Base-by-base conservation (phyloP, 495 filamentous ascomycete species). In the Rhizodiscina lignyota region DNA sequence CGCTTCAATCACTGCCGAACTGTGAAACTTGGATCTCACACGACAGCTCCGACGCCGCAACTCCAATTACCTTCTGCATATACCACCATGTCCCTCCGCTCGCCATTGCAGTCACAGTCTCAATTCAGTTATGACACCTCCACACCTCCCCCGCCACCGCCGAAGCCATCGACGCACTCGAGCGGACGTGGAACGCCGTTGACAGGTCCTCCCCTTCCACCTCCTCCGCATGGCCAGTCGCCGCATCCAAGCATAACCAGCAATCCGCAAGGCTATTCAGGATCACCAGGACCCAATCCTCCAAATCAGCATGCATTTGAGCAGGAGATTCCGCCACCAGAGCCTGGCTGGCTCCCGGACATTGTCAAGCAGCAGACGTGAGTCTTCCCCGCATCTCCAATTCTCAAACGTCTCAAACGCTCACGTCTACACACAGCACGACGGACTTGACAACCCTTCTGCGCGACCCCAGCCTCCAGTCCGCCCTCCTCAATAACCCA, bases 401-500 rank as follows among this genome's bases (percentile, higher is more conserved):
- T 17, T 12, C 18, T 18, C 17, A 23, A 38, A 24, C 22, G 37
- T 45, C 18, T 6, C 21, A 30, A 17, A 39, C 21, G 6, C 12
- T 11, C 18, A n/a, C 29, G 40, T 24, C 32, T 33, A 21, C 20
- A 21, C 15, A 19, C 44, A 56, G 53, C 8, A 60, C 56, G 15
- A 34, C 46, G 27, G 56, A 60, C 47, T 47, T 60, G 17, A 50
- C 58, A 24, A 36, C 47, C 40, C 37, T 60, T 31, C 45, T 60
- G 33, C 41, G 45, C 17, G 43, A 43, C 13, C 47, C 47, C 17
- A 32, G 42, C n/a, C 51, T 60, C 28, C 56, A 60, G 40, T 31
- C 37, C 17, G 52, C 56, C 16, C 50, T 60, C 18, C 26, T 59
- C 38, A 38, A 70, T 61, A 66, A 67, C 36, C 73, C 74, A 24